Evolutionary conservation across 2,329 filamentous ascomycete genomes (phyloP), one percentile per base, ranked within the genome.

Genomic region (Venturia pyrina): DNA sequence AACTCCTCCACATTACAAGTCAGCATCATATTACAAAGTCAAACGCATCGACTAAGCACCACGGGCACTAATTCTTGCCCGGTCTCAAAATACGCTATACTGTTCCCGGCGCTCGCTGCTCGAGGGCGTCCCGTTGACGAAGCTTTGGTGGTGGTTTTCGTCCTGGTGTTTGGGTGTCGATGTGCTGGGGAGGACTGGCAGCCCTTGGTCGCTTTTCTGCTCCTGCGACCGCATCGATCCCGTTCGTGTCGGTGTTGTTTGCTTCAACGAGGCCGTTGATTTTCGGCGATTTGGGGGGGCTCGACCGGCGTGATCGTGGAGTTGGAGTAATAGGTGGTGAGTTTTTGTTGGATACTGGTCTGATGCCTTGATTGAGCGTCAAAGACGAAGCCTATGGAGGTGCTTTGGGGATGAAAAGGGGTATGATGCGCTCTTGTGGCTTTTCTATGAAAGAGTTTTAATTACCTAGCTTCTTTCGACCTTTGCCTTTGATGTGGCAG

Each of bases 401-500:
- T 41, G 53, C 13, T 24, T 17, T 43, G 28, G 7, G 37, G n/a
- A 10, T 34, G 28, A 7, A n/a, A 32, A 10, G 46, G 57, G 48
- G 24, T 21, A 17, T 53, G 64, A 62, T 8, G 17, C 24, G 48
- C 32, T 59, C 32, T 53, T 19, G 37, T 24, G 41, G 19, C 8
- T 24, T n/a, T n/a, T 15, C 11, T 3, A 43, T 24, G 34, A 15
- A 63, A n/a, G 57, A 28, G 40, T 15, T 13, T 32, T 62, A 66
- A 48, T 66, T 66, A 66, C 64, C 64, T 66, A 62, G 63, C 63
- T 66, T 64, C 41, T 64, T 64, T 37, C 37, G 60, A 28, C 60
- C 60, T 46, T 65, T 66, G 34, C 61, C 61, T 44, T 53, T 44
- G 24, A 37, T 44, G 44, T 64, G 65, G 43, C 77, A 78, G 65